Base-by-base conservation (phyloP, 169 alveolate species). In the Eimeria sp. region DNA sequence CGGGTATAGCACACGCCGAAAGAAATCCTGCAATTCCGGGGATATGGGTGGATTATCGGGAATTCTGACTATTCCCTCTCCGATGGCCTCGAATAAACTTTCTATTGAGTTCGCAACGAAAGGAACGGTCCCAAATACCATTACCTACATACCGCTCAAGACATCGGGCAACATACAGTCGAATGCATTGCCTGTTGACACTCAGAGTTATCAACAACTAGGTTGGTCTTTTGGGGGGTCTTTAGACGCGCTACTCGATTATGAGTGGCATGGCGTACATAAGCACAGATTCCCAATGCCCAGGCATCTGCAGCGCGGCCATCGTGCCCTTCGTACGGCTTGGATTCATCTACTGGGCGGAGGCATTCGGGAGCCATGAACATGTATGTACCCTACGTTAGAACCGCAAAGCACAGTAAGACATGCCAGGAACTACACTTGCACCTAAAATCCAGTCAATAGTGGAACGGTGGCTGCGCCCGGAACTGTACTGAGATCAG, bases 271-370 rank as follows among this genome's bases (percentile, higher is more conserved):
- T 82, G 25, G 33, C 96, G 30, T 85, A 80, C 95, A 23, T 77
- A 98, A 14, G 97, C 85, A 16, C 98, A 96, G 37, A 98, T 97
- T 23, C 99, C 99, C 40, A 97, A 91, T 11, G 98, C 98, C 99
- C 99, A 98, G 93, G 97, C 97, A 89, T 98, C 99, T 54, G 98
- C 97, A 30, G 99, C 98, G 54, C 97, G 95, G 40, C 99, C 99
- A 60, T 90, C 82, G 80, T 95, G 97, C n/a, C 96, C 98, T 95
- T 88, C 97, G 97, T 78, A 96, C 80, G 89, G 95, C 78, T 64
- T 85, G 97, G 80, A 97, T 83, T 95, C 96, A 80, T 95, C 98
- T 94, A 71, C 40, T 40, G 95, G 95, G 85, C 95, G 96, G 60
- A 89, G 97, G 97, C 94, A 95, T 96, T 98, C 99, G 58, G 99